Base-by-base conservation (phyloP, 805 yeast species). In the Hanseniaspora jakobsenii region DNA sequence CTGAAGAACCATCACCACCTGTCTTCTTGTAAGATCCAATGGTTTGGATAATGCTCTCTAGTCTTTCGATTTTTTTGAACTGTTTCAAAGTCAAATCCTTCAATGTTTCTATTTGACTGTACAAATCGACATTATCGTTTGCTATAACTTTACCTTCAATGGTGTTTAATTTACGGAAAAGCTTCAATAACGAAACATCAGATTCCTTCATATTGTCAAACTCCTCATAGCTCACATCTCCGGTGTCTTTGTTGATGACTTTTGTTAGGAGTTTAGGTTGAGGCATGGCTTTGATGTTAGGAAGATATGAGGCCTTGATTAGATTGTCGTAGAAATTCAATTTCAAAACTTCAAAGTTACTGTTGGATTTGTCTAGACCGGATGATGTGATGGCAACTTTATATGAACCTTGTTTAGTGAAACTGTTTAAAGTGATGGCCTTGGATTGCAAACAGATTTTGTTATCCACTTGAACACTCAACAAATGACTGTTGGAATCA, bases 381-480 rank as follows among this genome's bases (percentile, higher is more conserved):
- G 73, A 62, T 16, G 54, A 54, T 1, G 78, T 81, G 27, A 78
- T 63, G 4, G 73, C 61, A 1, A 55, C 50, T 17, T 50, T 47
- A 12, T 35, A 34, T 37, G 23, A 5, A 14, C 34, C n/a, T 26
- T 38, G 22, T 26, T 35, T 14, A 39, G 23, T 5, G 57, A 49
- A 26, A 73, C 73, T 16, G n/a, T n/a, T n/a, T n/a, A 81, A 55
- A 28, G 60, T 55, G 29, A 81, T 63, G 44, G 72, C 59, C 47
- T 73, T 70, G 0, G 86, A 77, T 58, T 76, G 76, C 59, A 81
- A 73, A 55, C 86, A 77, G 47, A 81, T 65, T 52, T 71, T 74
- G 57, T 81, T 81, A 59, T 81, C 84, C 39, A 79, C 63, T 49
- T 81, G 84, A n/a, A 81, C 68, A 51, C 78, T 77, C 50, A 78